phyloP scores from a whole-genome alignment of 495 filamentous ascomycete genomes.

The Chaetomidium leptoderma region DNA sequence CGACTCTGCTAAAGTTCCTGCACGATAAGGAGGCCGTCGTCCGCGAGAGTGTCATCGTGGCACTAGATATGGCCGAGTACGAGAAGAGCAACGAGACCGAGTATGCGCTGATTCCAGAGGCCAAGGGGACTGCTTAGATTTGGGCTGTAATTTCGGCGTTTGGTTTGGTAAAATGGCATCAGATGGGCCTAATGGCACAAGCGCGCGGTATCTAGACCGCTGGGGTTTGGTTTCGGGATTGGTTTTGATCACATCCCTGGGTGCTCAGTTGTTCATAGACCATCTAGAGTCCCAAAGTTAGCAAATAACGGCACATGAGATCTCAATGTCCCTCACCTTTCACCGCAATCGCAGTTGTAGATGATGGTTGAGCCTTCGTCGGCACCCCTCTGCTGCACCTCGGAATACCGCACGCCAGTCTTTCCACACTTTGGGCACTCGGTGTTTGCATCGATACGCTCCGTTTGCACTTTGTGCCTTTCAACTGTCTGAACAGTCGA shows the following conservation, averaged over 20 bases:
- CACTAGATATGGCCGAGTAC: constrained; percentile 95
- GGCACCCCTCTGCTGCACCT: constrained; percentile 82
- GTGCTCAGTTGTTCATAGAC: constrained; percentile 33
- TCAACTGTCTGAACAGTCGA: constrained; percentile 82
- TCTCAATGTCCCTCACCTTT: constrained; percentile 58
- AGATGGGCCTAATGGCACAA: constrained; percentile 4
- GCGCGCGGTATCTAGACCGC: constrained; percentile 11
- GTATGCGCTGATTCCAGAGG: constrained; percentile 82
- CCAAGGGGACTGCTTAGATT: constrained; percentile 33
- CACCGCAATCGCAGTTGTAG: constrained; percentile 78
- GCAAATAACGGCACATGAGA: constrained; percentile 5
- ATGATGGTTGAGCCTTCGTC: constrained; percentile 94
- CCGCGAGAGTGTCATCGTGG: constrained; percentile 88
- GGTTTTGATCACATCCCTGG: neutral
- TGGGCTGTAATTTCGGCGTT: constrained; percentile 18
- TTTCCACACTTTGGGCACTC: constrained; percentile 77
- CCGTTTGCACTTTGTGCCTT: constrained; percentile 71
- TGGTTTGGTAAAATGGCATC: constrained; percentile 20
- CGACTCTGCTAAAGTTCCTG: constrained; percentile 74
- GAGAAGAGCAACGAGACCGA: constrained; percentile 85
- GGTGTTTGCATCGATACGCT: constrained; percentile 61
- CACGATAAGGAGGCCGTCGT: constrained; percentile 91
- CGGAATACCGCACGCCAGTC: constrained; percentile 77
- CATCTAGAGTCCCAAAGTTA: constrained; percentile 46
- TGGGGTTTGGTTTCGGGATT: constrained; percentile 5